These are phyloP conservation scores for Pseudogymnoascus sp. DNA, from an alignment of 2,329 filamentous ascomycete genomes.

Conservation along the genomic window DNA sequence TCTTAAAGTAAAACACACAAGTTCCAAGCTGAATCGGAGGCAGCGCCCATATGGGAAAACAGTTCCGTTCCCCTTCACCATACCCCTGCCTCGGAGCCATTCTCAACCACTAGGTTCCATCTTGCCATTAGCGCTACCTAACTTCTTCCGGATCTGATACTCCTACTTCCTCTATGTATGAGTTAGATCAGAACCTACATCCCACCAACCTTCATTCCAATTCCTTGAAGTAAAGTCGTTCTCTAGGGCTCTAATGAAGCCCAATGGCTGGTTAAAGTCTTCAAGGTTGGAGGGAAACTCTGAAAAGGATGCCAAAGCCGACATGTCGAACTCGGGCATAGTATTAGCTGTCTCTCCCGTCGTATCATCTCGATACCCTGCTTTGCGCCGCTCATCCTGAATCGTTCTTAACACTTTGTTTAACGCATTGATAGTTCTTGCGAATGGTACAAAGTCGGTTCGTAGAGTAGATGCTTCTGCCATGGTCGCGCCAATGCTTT, in stretches of 20 bases:
- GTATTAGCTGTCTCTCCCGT: background rate
- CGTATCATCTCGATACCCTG: background rate
- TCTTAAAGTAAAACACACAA: background rate
- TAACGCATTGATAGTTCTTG: constrained; percentile 1
- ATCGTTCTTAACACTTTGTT: background rate
- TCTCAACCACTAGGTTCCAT: background rate
- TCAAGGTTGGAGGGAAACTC: background rate
- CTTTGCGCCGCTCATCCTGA: background rate
- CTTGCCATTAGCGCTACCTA: background rate
- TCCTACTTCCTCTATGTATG: background rate
- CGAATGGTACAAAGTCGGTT: constrained; percentile 4
- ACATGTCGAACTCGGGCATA: background rate
- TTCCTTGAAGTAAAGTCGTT: background rate
- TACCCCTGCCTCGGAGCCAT: no score
- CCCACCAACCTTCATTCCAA: constrained; percentile 6
- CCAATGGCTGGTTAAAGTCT: background rate
- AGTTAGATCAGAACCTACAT: background rate
- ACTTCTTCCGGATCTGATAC: background rate
- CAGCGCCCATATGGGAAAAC: no score
- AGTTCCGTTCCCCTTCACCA: no score
- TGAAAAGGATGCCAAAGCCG: background rate
- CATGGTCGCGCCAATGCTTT: background rate
- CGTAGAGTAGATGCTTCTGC: constrained; percentile 1
- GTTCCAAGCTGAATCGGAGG: background rate
- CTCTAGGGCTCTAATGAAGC: background rate